Evolutionary conservation across 2,329 filamentous ascomycete genomes (phyloP), one percentile per base, ranked within the genome.

Genomic region (Apiospora marii): DNA sequence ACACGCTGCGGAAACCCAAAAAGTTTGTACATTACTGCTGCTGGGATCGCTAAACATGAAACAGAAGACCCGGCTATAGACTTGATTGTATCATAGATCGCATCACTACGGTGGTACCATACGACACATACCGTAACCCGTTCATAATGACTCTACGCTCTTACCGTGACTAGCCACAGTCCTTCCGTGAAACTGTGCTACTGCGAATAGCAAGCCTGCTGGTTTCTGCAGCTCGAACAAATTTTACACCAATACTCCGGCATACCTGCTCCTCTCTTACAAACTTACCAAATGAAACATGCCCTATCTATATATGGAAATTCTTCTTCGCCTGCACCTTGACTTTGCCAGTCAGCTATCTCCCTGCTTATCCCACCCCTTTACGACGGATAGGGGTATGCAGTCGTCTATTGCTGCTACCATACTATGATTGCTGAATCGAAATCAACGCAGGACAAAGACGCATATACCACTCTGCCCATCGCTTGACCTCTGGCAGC

Each of bases 31-130:
- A 61, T 37, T 34, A 64, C 58, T 41, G 34, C 58, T 64, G 34
- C 37, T 41, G 37, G 37, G 58, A 41, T 64, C 53, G 58, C 58
- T 64, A 64, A 64, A 34, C 67, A n/a, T 37, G 67, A 46, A 69
- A 49, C 67, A 69, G 67, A 69, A 64, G n/a, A 3, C 27, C 19
- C 19, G 44, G 67, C 46, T 37, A 70, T 70, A 70, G 68, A 70
- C 68, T 70, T 70, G 48, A 70, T 70, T 70, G 68, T 70, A 70
- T 43, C 48, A 70, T 70, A 70, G 68, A 70, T 58, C 58, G 58
- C 30, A 64, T 64, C 58, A 64, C 34, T 41, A 64, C 34, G 30
- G 58, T 64, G 58, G 58, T 24, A 64, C 58, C 58, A 41, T 64
- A 64, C 58, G 58, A 41, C 19, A 14, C 58, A 64, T 64, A 41